These are phyloP conservation scores for Acer negundo DNA, from an alignment of 345 rosid species.

Conservation along the genomic window DNA sequence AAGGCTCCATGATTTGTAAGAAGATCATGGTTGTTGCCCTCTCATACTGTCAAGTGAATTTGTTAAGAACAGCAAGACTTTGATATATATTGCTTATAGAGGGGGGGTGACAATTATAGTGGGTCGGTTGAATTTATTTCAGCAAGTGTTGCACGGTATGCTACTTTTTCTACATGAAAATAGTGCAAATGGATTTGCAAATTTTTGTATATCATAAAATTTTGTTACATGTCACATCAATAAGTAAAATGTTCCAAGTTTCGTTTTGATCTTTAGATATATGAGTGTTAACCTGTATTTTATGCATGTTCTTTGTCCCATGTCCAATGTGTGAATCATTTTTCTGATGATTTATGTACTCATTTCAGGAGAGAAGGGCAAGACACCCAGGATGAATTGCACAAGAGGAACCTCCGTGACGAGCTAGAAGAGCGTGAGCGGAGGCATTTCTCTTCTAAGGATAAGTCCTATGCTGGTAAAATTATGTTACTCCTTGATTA, in stretches of 20 bases:
- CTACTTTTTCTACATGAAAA: not conserved
- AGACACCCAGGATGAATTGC: conserved; percentile 83
- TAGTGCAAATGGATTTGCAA: not conserved
- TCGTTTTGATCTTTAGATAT: not conserved
- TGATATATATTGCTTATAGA: not conserved
- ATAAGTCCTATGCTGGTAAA: conserved; percentile 64
- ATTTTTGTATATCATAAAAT: not conserved
- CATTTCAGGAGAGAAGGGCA: conserved; percentile 84
- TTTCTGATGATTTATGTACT: conserved; percentile 11
- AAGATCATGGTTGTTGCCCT: not conserved
- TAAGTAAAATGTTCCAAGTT: not conserved
- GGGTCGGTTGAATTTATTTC: not conserved
- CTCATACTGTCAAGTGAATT: too few species aligned
- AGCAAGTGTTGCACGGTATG: not conserved
- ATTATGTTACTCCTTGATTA: not conserved
- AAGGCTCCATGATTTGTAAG: not conserved
- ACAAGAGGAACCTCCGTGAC: conserved; percentile 78
- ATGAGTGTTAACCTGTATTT: not conserved
- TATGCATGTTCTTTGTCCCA: not conserved
- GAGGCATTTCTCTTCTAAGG: conserved; percentile 89
- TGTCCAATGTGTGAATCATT: not conserved
- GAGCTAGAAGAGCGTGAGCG: conserved; percentile 93
- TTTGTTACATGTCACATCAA: not conserved
- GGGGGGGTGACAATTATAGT: not conserved
- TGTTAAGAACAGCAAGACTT: too few species aligned